Conservation (phyloP, 257 asterid genomes). For the Petrea volubilis region DNA sequence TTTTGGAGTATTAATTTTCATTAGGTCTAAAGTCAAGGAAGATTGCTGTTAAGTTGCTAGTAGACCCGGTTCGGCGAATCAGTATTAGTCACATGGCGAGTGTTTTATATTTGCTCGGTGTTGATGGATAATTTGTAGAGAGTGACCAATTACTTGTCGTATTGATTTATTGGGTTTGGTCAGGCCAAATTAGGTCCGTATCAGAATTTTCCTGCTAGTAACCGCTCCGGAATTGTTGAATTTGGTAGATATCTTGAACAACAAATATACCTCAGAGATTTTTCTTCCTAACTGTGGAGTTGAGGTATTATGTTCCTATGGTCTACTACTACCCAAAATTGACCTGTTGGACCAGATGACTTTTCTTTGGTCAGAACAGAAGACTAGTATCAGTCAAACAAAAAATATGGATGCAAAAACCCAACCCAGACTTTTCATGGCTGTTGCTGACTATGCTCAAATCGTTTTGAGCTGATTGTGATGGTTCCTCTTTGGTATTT, state of each 20-base stretch:
- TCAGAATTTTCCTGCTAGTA: no score
- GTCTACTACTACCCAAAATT: conserved; percentile 30
- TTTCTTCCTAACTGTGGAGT: neutral
- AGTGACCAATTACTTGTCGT: no score
- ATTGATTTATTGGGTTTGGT: no score
- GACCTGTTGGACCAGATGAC: conserved; percentile 30
- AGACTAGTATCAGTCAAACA: conserved; percentile 32
- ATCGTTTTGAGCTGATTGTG: neutral
- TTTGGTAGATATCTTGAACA: neutral
- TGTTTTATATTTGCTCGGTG: no score
- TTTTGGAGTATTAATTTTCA: neutral
- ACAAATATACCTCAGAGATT: no score
- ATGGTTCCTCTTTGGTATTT: neutral
- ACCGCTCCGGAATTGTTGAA: neutral
- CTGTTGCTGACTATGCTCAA: neutral
- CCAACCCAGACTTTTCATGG: neutral
- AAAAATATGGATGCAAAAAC: neutral
- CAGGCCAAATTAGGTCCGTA: no score
- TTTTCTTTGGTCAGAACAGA: conserved; percentile 21
- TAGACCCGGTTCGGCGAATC: no score
- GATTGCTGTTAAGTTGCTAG: neutral
- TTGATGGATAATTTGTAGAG: no score
- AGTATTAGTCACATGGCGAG: no score
- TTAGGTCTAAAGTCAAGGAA: neutral
- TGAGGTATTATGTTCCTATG: conserved; percentile 11